A percentile compares a stretch with the other conserved stretches of the same genome.
These are phyloP conservation scores for Acephala macrosclerotiorum DNA, from an alignment of 2,329 filamentous ascomycete genomes.

Conservation along the genomic window DNA sequence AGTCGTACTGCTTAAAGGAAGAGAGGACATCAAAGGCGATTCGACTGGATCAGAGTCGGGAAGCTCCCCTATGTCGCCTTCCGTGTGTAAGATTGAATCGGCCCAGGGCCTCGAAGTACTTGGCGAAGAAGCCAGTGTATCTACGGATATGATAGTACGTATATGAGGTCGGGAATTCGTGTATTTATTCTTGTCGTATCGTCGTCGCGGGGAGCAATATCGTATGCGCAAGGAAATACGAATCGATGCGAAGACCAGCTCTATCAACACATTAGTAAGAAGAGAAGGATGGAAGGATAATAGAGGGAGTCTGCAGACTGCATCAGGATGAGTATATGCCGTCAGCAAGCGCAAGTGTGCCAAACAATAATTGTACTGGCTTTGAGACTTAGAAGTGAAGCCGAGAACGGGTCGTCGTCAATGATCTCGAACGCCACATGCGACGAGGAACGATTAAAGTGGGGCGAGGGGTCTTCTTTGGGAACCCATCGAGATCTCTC, in stretches of 20 bases:
- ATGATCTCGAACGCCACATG: conserved; percentile 11
- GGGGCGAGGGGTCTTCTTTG: neutral
- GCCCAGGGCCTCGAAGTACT: conserved; percentile 20
- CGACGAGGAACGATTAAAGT: neutral
- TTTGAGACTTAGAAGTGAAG: neutral
- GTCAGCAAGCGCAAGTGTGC: conserved; percentile 3
- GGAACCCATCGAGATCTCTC: neutral
- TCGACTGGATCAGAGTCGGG: conserved; percentile 27
- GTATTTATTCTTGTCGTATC: neutral
- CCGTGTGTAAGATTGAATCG: conserved; percentile 12
- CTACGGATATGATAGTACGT: neutral
- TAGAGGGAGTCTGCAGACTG: neutral
- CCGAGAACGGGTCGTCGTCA: neutral
- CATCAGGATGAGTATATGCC: neutral
- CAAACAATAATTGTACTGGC: neutral
- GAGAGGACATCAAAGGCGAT: conserved; percentile 34
- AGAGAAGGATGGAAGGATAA: neutral
- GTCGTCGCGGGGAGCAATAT: neutral
- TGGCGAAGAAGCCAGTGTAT: conserved; percentile 16
- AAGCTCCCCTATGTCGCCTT: conserved; percentile 23
- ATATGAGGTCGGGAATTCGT: neutral
- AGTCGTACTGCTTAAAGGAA: conserved; percentile 32
- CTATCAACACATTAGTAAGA: neutral
- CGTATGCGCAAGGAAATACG: conserved; percentile 3
- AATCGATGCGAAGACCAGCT: neutral